Conservation (phyloP, 2,329 filamentous ascomycete genomes). For the Sporothrix euskadiensis region DNA sequence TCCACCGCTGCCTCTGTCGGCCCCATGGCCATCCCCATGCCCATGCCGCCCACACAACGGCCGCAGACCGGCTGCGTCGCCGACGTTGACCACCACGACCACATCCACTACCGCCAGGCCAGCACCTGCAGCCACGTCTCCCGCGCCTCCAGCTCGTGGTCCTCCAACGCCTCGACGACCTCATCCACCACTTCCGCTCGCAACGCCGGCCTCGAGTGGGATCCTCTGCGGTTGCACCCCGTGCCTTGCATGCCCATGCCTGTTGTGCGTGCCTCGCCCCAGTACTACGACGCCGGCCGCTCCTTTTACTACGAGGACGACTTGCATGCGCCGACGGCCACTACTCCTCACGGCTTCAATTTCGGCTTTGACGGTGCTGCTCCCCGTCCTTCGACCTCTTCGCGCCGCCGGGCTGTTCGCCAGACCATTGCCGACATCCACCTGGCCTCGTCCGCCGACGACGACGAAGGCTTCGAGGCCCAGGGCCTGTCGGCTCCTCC, state of each 20-base stretch:
- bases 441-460: slow-evolving; percentile 26
- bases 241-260: slow-evolving; percentile 31
- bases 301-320: slow-evolving; percentile 23
- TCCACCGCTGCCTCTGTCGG: background rate
- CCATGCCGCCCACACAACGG: slow-evolving; percentile 22
- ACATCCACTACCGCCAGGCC: slow-evolving; percentile 29
- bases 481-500: slow-evolving; percentile 31
- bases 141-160: slow-evolving; percentile 34
- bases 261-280: slow-evolving; percentile 15
- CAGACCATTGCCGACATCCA: slow-evolving; percentile 31
- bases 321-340: background rate
- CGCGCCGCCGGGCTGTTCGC: slow-evolving; percentile 26
- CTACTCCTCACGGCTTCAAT: slow-evolving; percentile 37
- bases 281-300: slow-evolving; percentile 16
- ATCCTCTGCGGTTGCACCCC: slow-evolving; percentile 42
- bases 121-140: slow-evolving; percentile 33
- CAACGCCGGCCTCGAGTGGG: slow-evolving; percentile 35
- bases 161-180: slow-evolving; percentile 26
- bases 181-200: slow-evolving; percentile 21
- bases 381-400: background rate
- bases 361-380: slow-evolving; percentile 37
- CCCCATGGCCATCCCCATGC: slow-evolving; percentile 21
- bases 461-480: slow-evolving; percentile 25
- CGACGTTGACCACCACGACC: slow-evolving; percentile 14
- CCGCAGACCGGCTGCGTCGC: slow-evolving; percentile 13